Base-by-base conservation (phyloP, 371 early-diverging fungal species). In the Mucor sp. region DNA sequence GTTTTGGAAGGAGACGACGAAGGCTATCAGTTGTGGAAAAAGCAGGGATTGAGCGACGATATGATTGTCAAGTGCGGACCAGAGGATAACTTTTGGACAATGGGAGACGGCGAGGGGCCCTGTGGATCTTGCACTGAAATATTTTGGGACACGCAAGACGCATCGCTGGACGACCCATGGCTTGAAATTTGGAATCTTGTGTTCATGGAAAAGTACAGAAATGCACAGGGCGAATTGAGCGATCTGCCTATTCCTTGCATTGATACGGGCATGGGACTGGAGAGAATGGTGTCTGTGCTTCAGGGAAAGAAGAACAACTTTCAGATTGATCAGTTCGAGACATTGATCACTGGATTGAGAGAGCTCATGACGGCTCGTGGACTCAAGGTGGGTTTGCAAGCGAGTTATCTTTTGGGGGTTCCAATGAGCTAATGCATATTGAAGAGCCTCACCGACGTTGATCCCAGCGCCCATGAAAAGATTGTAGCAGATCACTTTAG, bases 211-310 rank as follows among this genome's bases (percentile, higher is more conserved):
- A 85, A 86, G 60, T 85, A 87, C 61, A 79, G 90, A 27, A 74
- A 74, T 27, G 82, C 83, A 3, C 79, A 88, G 19, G 91, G 90
- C 3, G 62, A 74, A 23, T 68, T 92, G 23, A 72, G 72, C 6
- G 77, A 83, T 44, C 75, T 93, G 11, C 85, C 85, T 0, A 81
- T 71, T 12, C 84, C 87, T 35, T 92, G 93, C 63, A 85, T 93
- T 43, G 94, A 93, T 62, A 93, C 94, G 2, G 94, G 94, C 5
- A 92, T 93, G 94, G 94, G 94, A 1, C 70, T 93, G 32, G 94
- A 93, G 66, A 84, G 94, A 28, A 75, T 93, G 76, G 84, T 88
- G 6, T 78, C 87, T 11, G 90, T 91, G 0, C 61, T 91, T 57
- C 90, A 84, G 70, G 80, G 78, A 55, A 89, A 89, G 58, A 64